Evolutionary conservation across 495 filamentous ascomycete species (phyloP).

Genomic region (Hypoxylon cercidicola): DNA sequence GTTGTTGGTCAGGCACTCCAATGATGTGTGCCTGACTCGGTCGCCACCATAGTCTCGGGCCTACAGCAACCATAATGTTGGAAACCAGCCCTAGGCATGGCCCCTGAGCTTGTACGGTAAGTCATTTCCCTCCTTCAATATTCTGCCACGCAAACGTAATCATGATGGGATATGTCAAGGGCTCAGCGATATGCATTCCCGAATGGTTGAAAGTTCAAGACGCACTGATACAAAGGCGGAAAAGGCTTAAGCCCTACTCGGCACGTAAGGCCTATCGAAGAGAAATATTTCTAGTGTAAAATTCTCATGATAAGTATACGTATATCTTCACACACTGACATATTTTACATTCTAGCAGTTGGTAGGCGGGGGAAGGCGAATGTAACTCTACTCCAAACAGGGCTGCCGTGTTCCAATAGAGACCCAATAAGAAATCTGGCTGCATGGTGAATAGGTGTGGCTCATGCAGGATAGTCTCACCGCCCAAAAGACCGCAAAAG

Average conservation of each 20-base stretch:
- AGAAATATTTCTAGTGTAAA: constrained; percentile 3
- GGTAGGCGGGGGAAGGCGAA: constrained; percentile 33
- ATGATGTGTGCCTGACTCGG: constrained; percentile 30
- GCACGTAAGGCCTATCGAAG: constrained; percentile 3
- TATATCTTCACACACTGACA: constrained; percentile 1
- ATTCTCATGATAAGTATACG: constrained; percentile 28
- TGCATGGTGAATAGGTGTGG: constrained; percentile 39
- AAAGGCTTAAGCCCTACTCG: not conserved
- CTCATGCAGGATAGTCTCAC: constrained; percentile 42
- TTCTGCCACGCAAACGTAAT: constrained; percentile 30
- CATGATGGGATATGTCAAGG: not conserved
- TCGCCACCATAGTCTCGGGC: constrained; percentile 29
- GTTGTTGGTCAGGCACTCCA: constrained; percentile 20
- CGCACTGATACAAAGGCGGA: not conserved
- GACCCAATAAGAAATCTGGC: constrained; percentile 27
- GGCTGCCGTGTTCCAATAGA: constrained; percentile 39
- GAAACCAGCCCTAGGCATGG: not conserved
- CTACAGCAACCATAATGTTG: not conserved
- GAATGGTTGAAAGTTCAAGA: constrained; percentile 16
- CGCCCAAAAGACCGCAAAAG: constrained; percentile 26
- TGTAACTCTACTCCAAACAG: constrained; percentile 41
- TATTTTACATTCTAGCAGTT: constrained; percentile 12
- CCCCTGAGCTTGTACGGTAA: constrained; percentile 7
- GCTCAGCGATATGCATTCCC: constrained; percentile 11
- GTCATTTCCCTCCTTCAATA: constrained; percentile 7